Conservation (phyloP, 345 rosid species). For the Turnera subulata region DNA sequence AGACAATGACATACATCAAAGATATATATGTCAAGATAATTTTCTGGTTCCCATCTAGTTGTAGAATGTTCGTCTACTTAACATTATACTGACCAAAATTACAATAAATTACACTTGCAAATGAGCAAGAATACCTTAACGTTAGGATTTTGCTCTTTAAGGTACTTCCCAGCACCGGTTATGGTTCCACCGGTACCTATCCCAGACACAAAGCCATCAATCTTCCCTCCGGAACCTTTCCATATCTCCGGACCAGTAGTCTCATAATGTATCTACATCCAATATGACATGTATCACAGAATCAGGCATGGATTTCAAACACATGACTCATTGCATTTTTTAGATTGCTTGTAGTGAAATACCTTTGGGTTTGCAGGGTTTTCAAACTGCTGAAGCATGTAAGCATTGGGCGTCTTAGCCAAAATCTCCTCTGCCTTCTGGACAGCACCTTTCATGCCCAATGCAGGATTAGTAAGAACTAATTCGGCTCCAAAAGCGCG, state of each 20-base stretch:
- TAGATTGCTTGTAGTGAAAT: neutral
- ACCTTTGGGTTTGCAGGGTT: slow-evolving; percentile 74
- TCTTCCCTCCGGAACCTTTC: slow-evolving; percentile 69
- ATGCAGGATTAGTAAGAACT: slow-evolving; percentile 39
- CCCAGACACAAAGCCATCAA: slow-evolving; percentile 58
- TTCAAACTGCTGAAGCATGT: slow-evolving; percentile 47
- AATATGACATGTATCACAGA: no score
- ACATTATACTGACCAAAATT: no score
- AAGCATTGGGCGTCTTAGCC: slow-evolving; percentile 52
- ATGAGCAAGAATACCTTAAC: slow-evolving; percentile 49
- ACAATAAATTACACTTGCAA: no score
- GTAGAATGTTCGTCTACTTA: no score
- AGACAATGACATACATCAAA: no score
- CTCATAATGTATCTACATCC: slow-evolving; percentile 60
- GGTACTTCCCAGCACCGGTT: slow-evolving; percentile 59
- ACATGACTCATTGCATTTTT: neutral
- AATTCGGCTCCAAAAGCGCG: slow-evolving; percentile 8
- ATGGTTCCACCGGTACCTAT: slow-evolving; percentile 92
- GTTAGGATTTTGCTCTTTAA: slow-evolving; percentile 56
- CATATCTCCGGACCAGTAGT: slow-evolving; percentile 76
- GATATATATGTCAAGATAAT: no score
- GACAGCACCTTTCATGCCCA: slow-evolving; percentile 34
- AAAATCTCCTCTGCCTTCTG: slow-evolving; percentile 56
- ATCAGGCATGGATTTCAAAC: no score
- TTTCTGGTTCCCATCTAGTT: no score